These are phyloP conservation scores for Arthrinium phaeospermum DNA, from an alignment of 2,329 filamentous ascomycete genomes.

Conservation along the genomic window DNA sequence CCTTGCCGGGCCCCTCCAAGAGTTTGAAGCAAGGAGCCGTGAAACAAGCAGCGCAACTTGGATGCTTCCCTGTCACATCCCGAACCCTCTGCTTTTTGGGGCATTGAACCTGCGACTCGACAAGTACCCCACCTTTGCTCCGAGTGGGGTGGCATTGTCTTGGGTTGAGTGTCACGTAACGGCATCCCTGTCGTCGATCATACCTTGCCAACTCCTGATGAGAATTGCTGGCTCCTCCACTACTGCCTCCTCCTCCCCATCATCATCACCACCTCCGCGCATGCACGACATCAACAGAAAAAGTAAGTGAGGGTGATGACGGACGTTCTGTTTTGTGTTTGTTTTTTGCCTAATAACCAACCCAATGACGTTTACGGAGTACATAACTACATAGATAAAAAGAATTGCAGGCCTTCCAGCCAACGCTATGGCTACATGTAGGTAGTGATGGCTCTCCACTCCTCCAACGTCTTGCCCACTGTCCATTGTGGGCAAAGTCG, in stretches of 20 bases:
- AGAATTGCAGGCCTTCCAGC: background rate
- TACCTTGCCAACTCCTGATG: background rate
- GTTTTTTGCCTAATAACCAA: background rate
- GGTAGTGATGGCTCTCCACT: too few relatives aligned
- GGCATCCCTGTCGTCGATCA: conserved; percentile 9
- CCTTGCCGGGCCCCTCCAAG: background rate
- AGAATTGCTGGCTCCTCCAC: background rate
- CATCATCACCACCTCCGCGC: too few relatives aligned
- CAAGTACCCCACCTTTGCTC: background rate
- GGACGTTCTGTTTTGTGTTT: background rate
- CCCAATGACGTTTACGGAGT: background rate
- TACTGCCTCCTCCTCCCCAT: too few relatives aligned
- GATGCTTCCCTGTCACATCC: background rate
- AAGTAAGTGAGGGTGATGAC: too few relatives aligned
- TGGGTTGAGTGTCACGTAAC: background rate
- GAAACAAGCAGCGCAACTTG: background rate
- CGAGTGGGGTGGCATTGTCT: conserved; percentile 8
- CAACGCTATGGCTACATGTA: background rate
- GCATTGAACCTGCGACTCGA: background rate
- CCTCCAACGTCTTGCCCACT: background rate
- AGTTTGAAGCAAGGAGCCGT: background rate
- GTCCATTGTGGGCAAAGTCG: background rate
- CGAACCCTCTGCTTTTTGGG: background rate
- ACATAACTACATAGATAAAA: background rate
- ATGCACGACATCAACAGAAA: background rate